Evolutionary conservation across 164 flowering plant genomes (phyloP).

Genomic region (Umbilicus rupestris): DNA sequence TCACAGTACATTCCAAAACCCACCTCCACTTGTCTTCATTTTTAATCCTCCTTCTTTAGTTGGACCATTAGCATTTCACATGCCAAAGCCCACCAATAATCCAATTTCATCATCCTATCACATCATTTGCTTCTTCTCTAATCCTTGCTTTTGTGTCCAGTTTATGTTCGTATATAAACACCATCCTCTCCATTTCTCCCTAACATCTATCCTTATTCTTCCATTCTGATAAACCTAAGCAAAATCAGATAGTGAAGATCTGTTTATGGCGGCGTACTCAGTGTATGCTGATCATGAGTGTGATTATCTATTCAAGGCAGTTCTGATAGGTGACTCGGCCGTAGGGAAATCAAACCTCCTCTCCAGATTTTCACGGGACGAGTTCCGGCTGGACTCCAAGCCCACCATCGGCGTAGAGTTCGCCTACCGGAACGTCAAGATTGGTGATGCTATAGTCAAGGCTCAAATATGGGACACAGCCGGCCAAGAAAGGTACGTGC

Average conservation of each 20-base stretch:
- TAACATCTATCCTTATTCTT: neutral
- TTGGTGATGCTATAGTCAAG: slow-evolving; percentile 50
- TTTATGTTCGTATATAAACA: neutral
- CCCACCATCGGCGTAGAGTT: slow-evolving; percentile 79
- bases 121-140: slow-evolving; percentile 3
- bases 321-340: slow-evolving; percentile 59
- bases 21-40: neutral
- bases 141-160: neutral
- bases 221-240: slow-evolving; percentile 12
- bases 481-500: slow-evolving; percentile 58
- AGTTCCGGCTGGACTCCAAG: slow-evolving; percentile 56
- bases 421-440: slow-evolving; percentile 44
- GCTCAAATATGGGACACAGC: slow-evolving; percentile 84
- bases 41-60: neutral
- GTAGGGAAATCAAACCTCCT: slow-evolving; percentile 69
- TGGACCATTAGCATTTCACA: neutral
- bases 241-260: too few species aligned
- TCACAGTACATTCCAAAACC: slow-evolving; percentile 2
- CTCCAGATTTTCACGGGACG: slow-evolving; percentile 43
- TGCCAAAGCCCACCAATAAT: slow-evolving; percentile 2
- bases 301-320: slow-evolving; percentile 68
- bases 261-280: slow-evolving; percentile 16
- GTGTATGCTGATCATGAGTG: slow-evolving; percentile 43
- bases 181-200: neutral
- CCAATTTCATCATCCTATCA: slow-evolving; percentile 2